Percentiles rank a stretch among this genome's conserved stretches.
These are phyloP conservation scores for Sporormia fimetaria DNA, from an alignment of 495 filamentous ascomycete species.

Conservation along the genomic window DNA sequence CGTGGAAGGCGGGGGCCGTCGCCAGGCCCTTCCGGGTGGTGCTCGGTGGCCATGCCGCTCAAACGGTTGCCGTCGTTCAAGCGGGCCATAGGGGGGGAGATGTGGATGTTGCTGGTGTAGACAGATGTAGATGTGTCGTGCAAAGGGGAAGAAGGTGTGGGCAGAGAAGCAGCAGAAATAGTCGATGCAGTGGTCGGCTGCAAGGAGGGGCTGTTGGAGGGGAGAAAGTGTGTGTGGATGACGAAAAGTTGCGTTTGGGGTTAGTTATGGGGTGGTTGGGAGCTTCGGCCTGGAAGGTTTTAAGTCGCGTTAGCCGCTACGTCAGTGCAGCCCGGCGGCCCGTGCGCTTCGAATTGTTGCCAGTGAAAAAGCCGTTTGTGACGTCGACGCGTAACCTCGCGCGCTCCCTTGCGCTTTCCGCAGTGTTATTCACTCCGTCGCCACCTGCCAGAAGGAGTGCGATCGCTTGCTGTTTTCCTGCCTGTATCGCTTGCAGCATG, in stretches of 20 bases:
- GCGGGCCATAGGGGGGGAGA: neutral
- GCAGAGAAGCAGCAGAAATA: neutral
- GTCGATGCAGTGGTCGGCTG: neutral
- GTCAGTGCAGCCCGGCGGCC: conserved; percentile 3
- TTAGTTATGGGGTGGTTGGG: conserved; percentile 5
- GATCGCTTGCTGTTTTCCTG: too few species aligned
- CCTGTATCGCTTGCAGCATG: too few species aligned
- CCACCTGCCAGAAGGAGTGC: too few species aligned
- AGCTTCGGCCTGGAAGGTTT: neutral
- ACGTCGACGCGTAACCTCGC: conserved; percentile 20
- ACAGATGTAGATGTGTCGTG: neutral
- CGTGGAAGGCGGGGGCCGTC: conserved; percentile 13
- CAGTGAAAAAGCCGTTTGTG: conserved; percentile 5
- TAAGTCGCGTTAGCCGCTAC: too few species aligned
- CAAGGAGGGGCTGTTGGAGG: too few species aligned
- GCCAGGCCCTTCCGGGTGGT: conserved; percentile 21
- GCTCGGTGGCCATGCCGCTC: conserved; percentile 9
- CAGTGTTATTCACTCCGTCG: too few species aligned
- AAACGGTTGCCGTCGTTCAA: conserved; percentile 5
- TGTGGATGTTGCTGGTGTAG: neutral
- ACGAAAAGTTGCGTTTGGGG: neutral
- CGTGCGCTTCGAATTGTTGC: neutral
- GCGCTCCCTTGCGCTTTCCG: conserved; percentile 1
- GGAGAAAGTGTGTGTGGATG: too few species aligned
- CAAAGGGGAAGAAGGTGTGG: neutral